Evolutionary conservation across 139 green algal genomes (phyloP).

Genomic region (Coccomyxa sp.): DNA sequence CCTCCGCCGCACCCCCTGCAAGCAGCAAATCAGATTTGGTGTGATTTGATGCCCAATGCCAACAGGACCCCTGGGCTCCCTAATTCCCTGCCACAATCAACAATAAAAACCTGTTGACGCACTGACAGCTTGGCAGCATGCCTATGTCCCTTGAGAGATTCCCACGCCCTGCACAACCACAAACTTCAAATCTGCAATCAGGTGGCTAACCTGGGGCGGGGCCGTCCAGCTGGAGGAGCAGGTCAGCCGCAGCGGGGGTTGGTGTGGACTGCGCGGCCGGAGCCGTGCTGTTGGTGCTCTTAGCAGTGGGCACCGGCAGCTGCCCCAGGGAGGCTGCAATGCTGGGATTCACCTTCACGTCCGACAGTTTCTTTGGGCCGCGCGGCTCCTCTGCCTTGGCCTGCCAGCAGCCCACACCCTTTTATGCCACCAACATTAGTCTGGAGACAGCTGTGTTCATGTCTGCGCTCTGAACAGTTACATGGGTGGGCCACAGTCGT

Average conservation of each 20-base stretch:
- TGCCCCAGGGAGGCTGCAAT: slow-evolving; percentile 66
- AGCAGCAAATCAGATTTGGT: neutral
- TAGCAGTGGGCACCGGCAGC: neutral
- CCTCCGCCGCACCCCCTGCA: neutral
- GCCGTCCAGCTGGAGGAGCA: slow-evolving; percentile 42
- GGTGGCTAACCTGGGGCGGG: neutral
- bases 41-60: too few species aligned
- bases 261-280: neutral
- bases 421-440: neutral
- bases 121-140: too few species aligned
- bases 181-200: too few species aligned
- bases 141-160: too few species aligned
- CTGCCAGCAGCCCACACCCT: neutral
- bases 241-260: slow-evolving; percentile 22
- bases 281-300: neutral
- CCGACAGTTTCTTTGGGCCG: slow-evolving; percentile 60
- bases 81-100: too few species aligned
- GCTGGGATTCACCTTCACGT: slow-evolving; percentile 71
- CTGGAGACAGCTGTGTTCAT: neutral
- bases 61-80: too few species aligned
- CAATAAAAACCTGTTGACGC: too few species aligned
- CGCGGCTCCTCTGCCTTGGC: slow-evolving; percentile 23
- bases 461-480: neutral
- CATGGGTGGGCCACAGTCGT: too few species aligned
- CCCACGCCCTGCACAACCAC: too few species aligned